phyloP scores from a whole-genome alignment of 164 flowering plant genomes.

The Stephania yunnanensis region DNA sequence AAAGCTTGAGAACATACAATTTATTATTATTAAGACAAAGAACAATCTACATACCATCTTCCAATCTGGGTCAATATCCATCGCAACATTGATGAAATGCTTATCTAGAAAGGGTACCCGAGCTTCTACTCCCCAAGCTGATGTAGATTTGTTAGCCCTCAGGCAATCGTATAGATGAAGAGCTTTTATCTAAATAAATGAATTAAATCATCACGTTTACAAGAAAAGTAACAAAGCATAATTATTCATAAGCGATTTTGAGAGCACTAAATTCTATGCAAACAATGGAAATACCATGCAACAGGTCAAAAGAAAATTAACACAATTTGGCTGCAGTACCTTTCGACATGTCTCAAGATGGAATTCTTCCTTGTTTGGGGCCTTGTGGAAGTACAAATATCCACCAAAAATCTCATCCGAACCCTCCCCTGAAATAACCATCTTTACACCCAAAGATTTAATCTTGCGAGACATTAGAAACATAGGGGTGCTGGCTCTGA shows the following conservation, averaged over 20 bases:
- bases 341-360: conserved; percentile 77
- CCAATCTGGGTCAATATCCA: conserved; percentile 96
- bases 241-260: not conserved
- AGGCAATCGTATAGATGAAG: conserved; percentile 65
- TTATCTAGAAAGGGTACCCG: conserved; percentile 97
- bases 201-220: conserved; percentile 5
- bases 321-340: conserved; percentile 32
- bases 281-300: not conserved
- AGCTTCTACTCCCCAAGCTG: conserved; percentile 99
- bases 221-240: not conserved
- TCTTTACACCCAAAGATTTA: conserved; percentile 92
- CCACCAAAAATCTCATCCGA: conserved; percentile 96
- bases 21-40: not conserved
- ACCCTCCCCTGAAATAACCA: conserved; percentile 97
- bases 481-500: conserved; percentile 98
- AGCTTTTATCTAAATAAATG: conserved; percentile 60
- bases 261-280: not conserved
- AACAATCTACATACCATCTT: conserved; percentile 53
- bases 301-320: not conserved
- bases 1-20: not conserved
- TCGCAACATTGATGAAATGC: conserved; percentile 67
- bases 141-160: conserved; percentile 95
- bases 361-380: conserved; percentile 87
- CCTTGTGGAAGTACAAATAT: conserved; percentile 88
- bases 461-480: conserved; percentile 94